Conservation (phyloP, 2,329 filamentous ascomycete species). For the Calycina herbarum region DNA sequence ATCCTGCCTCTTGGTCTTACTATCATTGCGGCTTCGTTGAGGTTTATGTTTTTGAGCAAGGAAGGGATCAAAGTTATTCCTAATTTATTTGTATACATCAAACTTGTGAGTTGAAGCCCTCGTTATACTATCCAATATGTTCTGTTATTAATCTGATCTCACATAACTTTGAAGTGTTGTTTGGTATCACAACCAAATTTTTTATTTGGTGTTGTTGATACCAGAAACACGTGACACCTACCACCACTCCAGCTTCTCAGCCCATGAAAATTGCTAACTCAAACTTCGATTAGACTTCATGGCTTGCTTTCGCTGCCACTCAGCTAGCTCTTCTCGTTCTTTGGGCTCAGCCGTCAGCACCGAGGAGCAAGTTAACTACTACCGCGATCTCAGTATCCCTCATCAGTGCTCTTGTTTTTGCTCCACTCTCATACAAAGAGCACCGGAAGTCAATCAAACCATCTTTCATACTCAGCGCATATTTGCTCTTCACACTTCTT, state of each 20-base stretch:
- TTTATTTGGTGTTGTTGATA: neutral
- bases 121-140: neutral
- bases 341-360: slow-evolving; percentile 5
- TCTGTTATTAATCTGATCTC: no score
- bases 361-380: slow-evolving; percentile 26
- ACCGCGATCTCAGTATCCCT: neutral
- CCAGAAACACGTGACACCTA: neutral
- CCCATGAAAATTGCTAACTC: slow-evolving; percentile 2
- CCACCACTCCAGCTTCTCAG: neutral
- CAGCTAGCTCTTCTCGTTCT: slow-evolving; percentile 6
- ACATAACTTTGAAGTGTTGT: neutral
- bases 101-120: neutral
- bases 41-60: slow-evolving; percentile 7
- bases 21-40: slow-evolving; percentile 5
- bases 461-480: slow-evolving; percentile 5
- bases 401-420: neutral
- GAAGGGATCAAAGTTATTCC: slow-evolving; percentile 6
- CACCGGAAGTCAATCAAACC: slow-evolving; percentile 11
- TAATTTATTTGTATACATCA: neutral
- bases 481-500: neutral
- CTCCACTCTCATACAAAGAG: slow-evolving; percentile 5
- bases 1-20: slow-evolving; percentile 13
- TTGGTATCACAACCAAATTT: neutral
- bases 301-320: neutral
- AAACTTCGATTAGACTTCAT: neutral